A percentile compares a stretch with the other conserved stretches of the same genome.
These are phyloP conservation scores for Discostella stelligeroides DNA, from an alignment of 108 stramenopile species.

Conservation along the genomic window DNA sequence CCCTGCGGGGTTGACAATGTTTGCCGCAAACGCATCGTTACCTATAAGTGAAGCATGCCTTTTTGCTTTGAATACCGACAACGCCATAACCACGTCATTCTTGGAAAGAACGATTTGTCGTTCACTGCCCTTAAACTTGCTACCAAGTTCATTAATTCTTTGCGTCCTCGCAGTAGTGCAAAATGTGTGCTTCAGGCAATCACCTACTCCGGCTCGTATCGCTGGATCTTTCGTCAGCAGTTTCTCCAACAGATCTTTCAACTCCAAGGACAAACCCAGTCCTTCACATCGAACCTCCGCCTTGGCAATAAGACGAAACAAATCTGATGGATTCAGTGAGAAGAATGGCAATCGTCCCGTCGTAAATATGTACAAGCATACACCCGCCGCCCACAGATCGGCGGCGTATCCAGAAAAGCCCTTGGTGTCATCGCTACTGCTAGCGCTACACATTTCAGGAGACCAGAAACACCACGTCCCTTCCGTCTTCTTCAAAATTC, in stretches of 20 bases:
- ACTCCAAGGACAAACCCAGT: conserved; percentile 51
- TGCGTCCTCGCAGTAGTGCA: conserved; percentile 57
- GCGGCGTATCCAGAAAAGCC: conserved; percentile 85
- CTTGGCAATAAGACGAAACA: conserved; percentile 72
- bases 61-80: neutral
- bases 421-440: conserved; percentile 13
- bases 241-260: conserved; percentile 64
- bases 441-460: conserved; percentile 79
- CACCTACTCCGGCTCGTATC: conserved; percentile 78
- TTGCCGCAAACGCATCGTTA: no score
- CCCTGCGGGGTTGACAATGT: no score
- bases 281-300: conserved; percentile 55
- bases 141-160: conserved; percentile 44
- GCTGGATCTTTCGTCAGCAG: conserved; percentile 73
- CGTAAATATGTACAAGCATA: conserved; percentile 88
- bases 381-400: conserved; percentile 92
- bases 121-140: conserved; percentile 24
- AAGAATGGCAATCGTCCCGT: conserved; percentile 87
- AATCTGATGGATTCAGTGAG: conserved; percentile 60
- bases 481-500: conserved; percentile 82
- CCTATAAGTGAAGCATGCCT: neutral
- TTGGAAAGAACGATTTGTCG: conserved; percentile 20
- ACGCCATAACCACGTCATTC: conserved; percentile 19
- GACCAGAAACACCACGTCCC: conserved; percentile 90
- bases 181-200: conserved; percentile 82